Percentiles rank a stretch among this genome's conserved stretches.
Evolutionary conservation across 345 rosid genomes (phyloP).

Genomic region (Geranium rotundifolium): DNA sequence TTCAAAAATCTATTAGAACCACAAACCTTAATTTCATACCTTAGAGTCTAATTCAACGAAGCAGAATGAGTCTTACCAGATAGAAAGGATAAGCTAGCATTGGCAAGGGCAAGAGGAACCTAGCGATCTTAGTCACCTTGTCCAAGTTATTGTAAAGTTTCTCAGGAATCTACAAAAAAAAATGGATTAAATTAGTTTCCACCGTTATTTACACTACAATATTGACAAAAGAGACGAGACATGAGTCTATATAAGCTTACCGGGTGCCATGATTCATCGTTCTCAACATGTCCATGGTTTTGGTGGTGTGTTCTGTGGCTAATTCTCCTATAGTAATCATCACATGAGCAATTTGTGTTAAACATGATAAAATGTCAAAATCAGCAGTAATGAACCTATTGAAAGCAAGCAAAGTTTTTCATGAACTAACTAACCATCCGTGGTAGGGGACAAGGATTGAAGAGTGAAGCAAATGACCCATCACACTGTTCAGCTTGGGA

Average conservation of each 20-base stretch:
- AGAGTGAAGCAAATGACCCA: slow-evolving; percentile 83
- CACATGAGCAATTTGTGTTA: too few species aligned
- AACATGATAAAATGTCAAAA: too few species aligned
- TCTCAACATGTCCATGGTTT: slow-evolving; percentile 91
- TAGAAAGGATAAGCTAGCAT: slow-evolving; percentile 89
- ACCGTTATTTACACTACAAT: too few species aligned
- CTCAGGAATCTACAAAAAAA: slow-evolving; percentile 21
- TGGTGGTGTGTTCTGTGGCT: slow-evolving; percentile 96
- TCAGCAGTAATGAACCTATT: too few species aligned
- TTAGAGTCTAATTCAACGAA: too few species aligned
- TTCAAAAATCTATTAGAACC: too few species aligned
- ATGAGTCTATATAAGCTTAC: slow-evolving; percentile 12
- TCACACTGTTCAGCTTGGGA: slow-evolving; percentile 56
- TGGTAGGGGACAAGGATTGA: slow-evolving; percentile 88
- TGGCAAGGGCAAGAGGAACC: slow-evolving; percentile 80
- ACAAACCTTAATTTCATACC: too few species aligned
- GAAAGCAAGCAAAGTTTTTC: too few species aligned
- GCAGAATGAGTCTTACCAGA: slow-evolving; percentile 35
- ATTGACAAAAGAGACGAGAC: too few species aligned
- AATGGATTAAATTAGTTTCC: slow-evolving; percentile 8
- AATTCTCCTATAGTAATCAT: slow-evolving; percentile 50
- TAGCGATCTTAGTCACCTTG: slow-evolving; percentile 25
- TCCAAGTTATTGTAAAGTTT: slow-evolving; percentile 55
- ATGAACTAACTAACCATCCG: slow-evolving; percentile 55
- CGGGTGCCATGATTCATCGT: slow-evolving; percentile 94